These are phyloP conservation scores for Skeletonema potamos DNA, from an alignment of 108 stramenopile species.

Conservation along the genomic window DNA sequence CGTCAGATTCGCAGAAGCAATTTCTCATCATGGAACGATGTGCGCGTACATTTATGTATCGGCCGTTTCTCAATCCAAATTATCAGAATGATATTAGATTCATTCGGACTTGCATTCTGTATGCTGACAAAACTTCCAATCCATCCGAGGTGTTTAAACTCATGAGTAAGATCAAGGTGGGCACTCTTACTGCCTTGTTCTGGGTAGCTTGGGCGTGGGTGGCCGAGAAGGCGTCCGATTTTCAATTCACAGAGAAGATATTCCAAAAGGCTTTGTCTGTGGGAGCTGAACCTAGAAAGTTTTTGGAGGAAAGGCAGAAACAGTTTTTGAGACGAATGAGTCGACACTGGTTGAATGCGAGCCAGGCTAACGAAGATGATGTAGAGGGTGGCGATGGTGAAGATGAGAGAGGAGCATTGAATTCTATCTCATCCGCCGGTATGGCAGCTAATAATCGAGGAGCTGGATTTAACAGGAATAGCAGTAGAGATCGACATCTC, in stretches of 20 bases:
- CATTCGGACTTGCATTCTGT: constrained; percentile 74
- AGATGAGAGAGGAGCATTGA: constrained; percentile 54
- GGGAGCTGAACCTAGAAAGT: constrained; percentile 63
- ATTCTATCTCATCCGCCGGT: constrained; percentile 49
- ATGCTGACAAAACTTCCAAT: constrained; percentile 74
- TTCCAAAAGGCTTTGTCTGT: constrained; percentile 67
- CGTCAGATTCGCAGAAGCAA: constrained; percentile 70
- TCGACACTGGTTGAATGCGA: constrained; percentile 74
- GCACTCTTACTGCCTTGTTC: constrained; percentile 57
- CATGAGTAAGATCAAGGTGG: constrained; percentile 71
- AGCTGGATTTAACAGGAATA: constrained; percentile 6
- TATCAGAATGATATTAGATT: constrained; percentile 77
- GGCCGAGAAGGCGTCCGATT: constrained; percentile 46
- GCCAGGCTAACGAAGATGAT: constrained; percentile 34
- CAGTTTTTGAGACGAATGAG: constrained; percentile 86
- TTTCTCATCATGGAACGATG: constrained; percentile 86
- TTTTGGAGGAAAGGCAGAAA: constrained; percentile 68
- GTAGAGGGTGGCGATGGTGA: constrained; percentile 46
- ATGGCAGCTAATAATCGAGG: constrained; percentile 53
- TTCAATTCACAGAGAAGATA: constrained; percentile 47
- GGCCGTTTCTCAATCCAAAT: constrained; percentile 34
- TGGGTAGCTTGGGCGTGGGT: constrained; percentile 61
- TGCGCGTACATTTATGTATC: constrained; percentile 57
- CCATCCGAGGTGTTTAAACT: constrained; percentile 73
- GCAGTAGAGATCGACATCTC: not conserved